phyloP scores from a whole-genome alignment of 1,284 basidiomycete genomes.

The Thecaphora thlaspeos region DNA sequence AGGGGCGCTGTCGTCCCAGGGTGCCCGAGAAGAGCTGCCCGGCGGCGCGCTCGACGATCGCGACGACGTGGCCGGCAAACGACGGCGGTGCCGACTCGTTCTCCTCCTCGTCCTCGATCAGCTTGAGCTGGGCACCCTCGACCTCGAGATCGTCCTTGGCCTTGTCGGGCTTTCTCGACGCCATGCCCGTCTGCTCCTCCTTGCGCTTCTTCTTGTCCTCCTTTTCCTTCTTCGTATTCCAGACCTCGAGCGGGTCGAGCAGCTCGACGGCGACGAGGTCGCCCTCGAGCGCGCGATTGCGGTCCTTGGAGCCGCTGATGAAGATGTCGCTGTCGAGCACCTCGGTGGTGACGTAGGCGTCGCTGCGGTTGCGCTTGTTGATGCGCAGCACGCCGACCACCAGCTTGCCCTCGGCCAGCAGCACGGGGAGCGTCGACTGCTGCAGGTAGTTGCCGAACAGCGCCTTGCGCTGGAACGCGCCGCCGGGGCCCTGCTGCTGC shows the following conservation, averaged over 20 bases:
- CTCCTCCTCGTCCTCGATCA: slow-evolving; percentile 92
- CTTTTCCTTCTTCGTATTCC: slow-evolving; percentile 99
- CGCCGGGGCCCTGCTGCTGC: no score
- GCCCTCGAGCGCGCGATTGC: slow-evolving; percentile 95
- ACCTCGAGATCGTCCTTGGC: slow-evolving; percentile 99
- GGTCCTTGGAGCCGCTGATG: slow-evolving; percentile 84
- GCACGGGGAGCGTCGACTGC: slow-evolving; percentile 91
- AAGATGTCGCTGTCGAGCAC: slow-evolving; percentile 98
- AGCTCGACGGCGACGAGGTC: slow-evolving; percentile 98
- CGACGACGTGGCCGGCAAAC: slow-evolving; percentile 88
- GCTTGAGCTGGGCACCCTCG: slow-evolving; percentile 91
- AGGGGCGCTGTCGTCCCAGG: slow-evolving; percentile 88
- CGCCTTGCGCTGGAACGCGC: slow-evolving; percentile 92
- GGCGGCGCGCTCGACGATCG: slow-evolving; percentile 97
- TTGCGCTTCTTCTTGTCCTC: slow-evolving; percentile 68
- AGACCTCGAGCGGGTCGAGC: slow-evolving; percentile 78
- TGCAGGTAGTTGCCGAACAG: slow-evolving; percentile 98
- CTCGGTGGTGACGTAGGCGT: slow-evolving; percentile 99
- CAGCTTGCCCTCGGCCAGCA: no score
- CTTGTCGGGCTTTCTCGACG: slow-evolving; percentile 89
- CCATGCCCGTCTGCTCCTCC: slow-evolving; percentile 89
- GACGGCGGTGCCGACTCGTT: slow-evolving; percentile 67
- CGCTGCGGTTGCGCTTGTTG: slow-evolving; percentile 97
- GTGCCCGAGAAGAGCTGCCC: slow-evolving; percentile 98
- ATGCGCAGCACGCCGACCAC: slow-evolving; percentile 96